A percentile compares a stretch with the other conserved stretches of the same genome.
Evolutionary conservation across 2,329 filamentous ascomycete species (phyloP).

Genomic region (Calonectria multiphialidica): DNA sequence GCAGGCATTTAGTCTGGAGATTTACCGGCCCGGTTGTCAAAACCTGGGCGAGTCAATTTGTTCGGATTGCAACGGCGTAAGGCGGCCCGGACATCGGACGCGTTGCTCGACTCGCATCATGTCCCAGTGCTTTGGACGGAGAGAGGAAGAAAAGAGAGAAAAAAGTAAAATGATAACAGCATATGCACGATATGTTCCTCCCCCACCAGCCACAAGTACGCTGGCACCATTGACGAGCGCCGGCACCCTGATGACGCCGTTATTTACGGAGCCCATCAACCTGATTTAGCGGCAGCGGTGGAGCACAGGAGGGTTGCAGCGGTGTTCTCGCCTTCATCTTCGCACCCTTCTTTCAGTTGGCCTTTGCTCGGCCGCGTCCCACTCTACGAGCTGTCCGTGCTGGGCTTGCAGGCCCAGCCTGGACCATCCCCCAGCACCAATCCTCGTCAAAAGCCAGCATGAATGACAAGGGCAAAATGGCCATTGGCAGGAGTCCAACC

Average conservation of each 20-base stretch:
- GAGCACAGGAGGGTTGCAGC: not conserved
- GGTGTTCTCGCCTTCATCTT: not conserved
- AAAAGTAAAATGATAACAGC: too few species aligned
- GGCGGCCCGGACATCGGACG: constrained; percentile 23
- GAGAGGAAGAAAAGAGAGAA: too few species aligned
- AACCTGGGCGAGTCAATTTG: not conserved
- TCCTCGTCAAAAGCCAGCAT: constrained; percentile 3
- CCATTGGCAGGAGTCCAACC: constrained; percentile 4
- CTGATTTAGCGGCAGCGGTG: not conserved
- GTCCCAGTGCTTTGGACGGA: not conserved
- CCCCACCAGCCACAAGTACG: not conserved
- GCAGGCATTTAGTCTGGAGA: not conserved
- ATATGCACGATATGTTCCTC: not conserved
- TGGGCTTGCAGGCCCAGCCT: constrained; percentile 8
- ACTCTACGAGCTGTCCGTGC: not conserved
- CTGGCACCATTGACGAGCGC: constrained; percentile 5
- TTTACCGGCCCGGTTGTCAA: not conserved
- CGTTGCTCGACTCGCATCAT: not conserved
- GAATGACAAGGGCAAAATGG: constrained; percentile 14
- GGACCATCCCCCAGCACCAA: constrained; percentile 16
- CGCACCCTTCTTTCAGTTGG: not conserved
- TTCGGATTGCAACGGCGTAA: constrained; percentile 2
- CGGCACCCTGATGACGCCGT: not conserved
- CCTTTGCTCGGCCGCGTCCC: not conserved
- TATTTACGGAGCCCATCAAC: not conserved